Conservation (phyloP, 73 alveolate genomes). For the Tetrahymena malaccensis region DNA sequence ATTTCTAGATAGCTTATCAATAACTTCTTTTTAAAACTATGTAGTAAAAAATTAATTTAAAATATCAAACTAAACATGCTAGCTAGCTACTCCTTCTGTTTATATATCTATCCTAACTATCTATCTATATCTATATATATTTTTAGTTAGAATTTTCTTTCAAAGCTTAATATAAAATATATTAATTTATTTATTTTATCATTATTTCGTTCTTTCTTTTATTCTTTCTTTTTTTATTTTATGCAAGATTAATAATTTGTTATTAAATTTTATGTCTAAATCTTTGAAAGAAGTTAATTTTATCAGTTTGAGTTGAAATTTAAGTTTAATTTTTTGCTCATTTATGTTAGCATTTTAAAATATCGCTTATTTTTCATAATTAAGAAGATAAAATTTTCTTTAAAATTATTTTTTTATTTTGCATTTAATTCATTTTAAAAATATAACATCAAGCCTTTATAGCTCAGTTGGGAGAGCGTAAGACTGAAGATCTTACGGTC, state of each 20-base stretch:
- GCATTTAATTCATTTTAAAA: too few relatives aligned
- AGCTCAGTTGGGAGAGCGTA: conserved; percentile 56
- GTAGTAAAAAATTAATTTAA: neutral
- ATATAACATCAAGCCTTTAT: neutral
- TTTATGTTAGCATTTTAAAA: too few relatives aligned
- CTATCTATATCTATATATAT: neutral
- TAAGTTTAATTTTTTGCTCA: too few relatives aligned
- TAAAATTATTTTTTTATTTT: too few relatives aligned
- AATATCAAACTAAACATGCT: neutral
- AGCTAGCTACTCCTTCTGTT: neutral
- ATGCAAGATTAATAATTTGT: too few relatives aligned
- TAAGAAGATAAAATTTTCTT: too few relatives aligned
- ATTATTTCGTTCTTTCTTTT: too few relatives aligned
- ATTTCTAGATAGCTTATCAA: neutral
- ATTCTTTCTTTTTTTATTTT: neutral
- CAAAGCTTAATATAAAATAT: neutral
- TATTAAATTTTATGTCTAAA: too few relatives aligned
- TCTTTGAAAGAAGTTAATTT: too few relatives aligned
- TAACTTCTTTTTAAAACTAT: neutral
- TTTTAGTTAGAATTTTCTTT: neutral
- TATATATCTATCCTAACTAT: neutral
- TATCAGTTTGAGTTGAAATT: too few relatives aligned
- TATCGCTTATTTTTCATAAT: too few relatives aligned
- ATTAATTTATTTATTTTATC: neutral
- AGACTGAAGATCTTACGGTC: conserved; percentile 49